These are phyloP conservation scores for Celoporthe dispersa DNA, from an alignment of 2,329 filamentous ascomycete genomes.

Conservation along the genomic window DNA sequence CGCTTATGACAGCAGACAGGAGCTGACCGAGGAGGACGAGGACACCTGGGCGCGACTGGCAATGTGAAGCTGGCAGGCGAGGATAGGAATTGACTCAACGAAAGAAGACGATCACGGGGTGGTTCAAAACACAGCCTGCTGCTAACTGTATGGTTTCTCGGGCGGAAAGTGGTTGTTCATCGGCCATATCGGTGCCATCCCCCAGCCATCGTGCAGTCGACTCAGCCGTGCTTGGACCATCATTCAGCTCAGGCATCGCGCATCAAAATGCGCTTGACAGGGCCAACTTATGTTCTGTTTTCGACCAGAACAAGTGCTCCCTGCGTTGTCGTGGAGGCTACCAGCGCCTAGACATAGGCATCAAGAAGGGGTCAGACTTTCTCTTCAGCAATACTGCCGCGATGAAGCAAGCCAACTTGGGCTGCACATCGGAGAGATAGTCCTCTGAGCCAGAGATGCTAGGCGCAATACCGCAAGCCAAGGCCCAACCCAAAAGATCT, in stretches of 20 bases:
- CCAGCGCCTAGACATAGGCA: neutral
- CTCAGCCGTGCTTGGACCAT: neutral
- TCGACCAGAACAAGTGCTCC: neutral
- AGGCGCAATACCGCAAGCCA: neutral
- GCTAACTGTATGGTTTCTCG: neutral
- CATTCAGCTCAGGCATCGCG: neutral
- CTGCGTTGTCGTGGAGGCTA: neutral
- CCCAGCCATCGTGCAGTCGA: neutral
- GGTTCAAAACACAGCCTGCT: neutral
- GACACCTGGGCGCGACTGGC: constrained; percentile 27
- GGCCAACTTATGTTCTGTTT: neutral
- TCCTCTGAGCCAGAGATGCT: neutral
- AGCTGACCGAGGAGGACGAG: constrained; percentile 27
- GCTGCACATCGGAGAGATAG: neutral
- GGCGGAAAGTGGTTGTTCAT: neutral
- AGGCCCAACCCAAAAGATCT: neutral
- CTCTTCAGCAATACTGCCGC: neutral
- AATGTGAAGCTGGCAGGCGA: constrained; percentile 16
- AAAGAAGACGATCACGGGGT: neutral
- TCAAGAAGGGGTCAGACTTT: neutral
- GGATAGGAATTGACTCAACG: neutral
- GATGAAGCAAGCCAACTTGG: neutral
- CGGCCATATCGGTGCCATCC: neutral
- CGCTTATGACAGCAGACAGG: constrained; percentile 22
- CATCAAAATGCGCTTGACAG: neutral